Percentiles rank a stretch among this genome's conserved stretches.
Evolutionary conservation across 2,329 filamentous ascomycete species (phyloP).

Genomic region (Claviceps monticola): DNA sequence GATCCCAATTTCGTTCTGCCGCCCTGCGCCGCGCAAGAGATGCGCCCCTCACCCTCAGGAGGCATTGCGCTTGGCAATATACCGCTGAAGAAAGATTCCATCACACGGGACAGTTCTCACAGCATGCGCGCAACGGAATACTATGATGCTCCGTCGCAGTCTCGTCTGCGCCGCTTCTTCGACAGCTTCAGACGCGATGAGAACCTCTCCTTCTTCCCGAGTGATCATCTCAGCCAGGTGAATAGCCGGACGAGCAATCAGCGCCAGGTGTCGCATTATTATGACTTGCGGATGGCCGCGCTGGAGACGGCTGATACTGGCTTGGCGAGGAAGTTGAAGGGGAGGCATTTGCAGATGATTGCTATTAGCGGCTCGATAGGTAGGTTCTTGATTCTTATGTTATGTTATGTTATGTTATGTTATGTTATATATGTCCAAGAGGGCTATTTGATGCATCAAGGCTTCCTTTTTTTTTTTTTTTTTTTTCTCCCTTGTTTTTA

Average conservation of each 20-base stretch:
- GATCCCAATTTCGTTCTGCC: background rate
- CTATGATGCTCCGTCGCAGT: slow-evolving; percentile 24
- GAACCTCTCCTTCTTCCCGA: slow-evolving; percentile 31
- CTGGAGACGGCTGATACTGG: slow-evolving; percentile 64
- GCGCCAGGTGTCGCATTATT: slow-evolving; percentile 31
- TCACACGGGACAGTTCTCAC: slow-evolving; percentile 34
- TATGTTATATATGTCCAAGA: no score
- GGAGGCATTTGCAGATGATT: slow-evolving; percentile 90
- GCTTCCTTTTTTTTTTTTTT: no score
- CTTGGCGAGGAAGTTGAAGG: slow-evolving; percentile 64
- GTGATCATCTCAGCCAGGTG: slow-evolving; percentile 24
- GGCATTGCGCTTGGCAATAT: slow-evolving; percentile 44
- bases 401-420: no score
- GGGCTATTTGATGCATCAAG: no score
- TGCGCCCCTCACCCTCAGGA: slow-evolving; percentile 23
- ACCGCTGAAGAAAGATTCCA: slow-evolving; percentile 43
- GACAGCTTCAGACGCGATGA: slow-evolving; percentile 53
- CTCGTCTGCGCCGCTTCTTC: slow-evolving; percentile 30
- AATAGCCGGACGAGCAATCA: slow-evolving; percentile 11
- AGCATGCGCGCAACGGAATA: slow-evolving; percentile 38
- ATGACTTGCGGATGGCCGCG: slow-evolving; percentile 43
- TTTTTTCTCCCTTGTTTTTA: background rate
- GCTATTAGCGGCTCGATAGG: slow-evolving; percentile 88
- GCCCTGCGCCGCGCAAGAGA: background rate
- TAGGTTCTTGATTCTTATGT: slow-evolving; percentile 16